Evolutionary conservation across 352 stramenopile genomes (phyloP), one percentile per base, ranked within the genome.

Genomic region (Globisporangium spinosum): DNA sequence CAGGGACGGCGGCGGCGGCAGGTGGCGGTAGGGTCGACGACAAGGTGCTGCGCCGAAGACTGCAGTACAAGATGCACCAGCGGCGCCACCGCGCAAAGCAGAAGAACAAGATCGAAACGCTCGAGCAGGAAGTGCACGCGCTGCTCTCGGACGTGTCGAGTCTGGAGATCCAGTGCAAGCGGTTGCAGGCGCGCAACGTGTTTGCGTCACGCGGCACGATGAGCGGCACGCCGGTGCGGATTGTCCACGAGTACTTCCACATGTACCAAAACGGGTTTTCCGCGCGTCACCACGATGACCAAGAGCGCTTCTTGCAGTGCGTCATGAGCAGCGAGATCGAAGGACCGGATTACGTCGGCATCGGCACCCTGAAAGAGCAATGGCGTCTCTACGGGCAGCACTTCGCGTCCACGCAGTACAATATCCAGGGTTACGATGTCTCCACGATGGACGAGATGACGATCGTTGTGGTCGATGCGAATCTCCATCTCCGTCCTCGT

Each of bases 61-160:
- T 81, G 53, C 84, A 90, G 67, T 89, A 89, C 72, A 89, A 88
- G 40, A 77, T 85, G 64, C 82, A 90, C 65, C 82, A 93, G 65
- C 81, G 78, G 1, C 81, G 74, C 63, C 85, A 91, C 63, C 79
- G 82, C 23, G 82, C 81, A 55, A 86, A 89, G 72, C 79, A 89
- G 61, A 89, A 90, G 56, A 65, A 77, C 58, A 82, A 81, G 67
- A 67, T 71, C 43, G 35, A 77, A 32, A 70, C 59, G 59, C 77
- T 89, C 12, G 75, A 76, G 23, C 63, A 79, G 15, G 73, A 89
- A 12, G 75, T 87, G 22, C 53, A 77, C 45, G 59, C 49, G n/a
- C 62, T 92, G 7, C 40, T 77, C 25, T 65, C 69, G 0, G 69
- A 83, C 23, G 77, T 89, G 12, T 70, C 78, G 32, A 68, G 68